Evolutionary conservation across 2,329 filamentous ascomycete species (phyloP), one percentile per base, ranked within the genome.

Genomic region (Coniochaeta sp.): DNA sequence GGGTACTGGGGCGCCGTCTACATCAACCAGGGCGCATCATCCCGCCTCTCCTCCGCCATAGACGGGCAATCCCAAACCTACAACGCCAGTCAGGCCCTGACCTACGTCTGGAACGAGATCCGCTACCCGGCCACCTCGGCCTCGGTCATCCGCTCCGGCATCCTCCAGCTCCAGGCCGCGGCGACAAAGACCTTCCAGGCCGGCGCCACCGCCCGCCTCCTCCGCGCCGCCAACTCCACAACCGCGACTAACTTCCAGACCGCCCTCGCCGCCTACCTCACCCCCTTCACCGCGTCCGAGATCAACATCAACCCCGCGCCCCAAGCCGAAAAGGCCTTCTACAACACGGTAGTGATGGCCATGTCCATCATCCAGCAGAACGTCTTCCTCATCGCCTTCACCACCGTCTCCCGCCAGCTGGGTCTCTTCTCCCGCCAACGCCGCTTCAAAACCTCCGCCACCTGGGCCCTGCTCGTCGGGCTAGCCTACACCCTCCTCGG

Each of bases 271-370:
- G 62, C 61, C 20, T 67, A 67, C 45, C 57, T 69, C n/a, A 59
- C 68, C 47, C 69, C 70, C 1, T 63, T 68, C 50, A 51, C 58
- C 13, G 55, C 63, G 2, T 60, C 59, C 1, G 51, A 57, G 18
- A 55, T 61, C 27, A 55, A 68, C 40, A 63, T 69, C 18, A 55
- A 55, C 46, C 63, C 66, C 0, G 69, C 67, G 4, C 59, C 58
- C 4, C 70, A 72, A 50, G 68, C 63, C 20, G 55, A 61, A 0
- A 60, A 63, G 12, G 56, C 63, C 9, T 57, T 70, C 4, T 65
- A 67, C 55, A 73, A 73, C 57, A 72, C 70, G 0, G 56, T 71
- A 16, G 64, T 65, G 48, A 67, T 72, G 13, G 65, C 71, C 30
- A 59, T 71, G 49, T 60, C 66, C 1, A 58, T 66, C 3, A 58